Evolutionary conservation across 192 early-diverging fungal species (phyloP), one percentile per base, ranked within the genome.

Genomic region (Coemansia sp.): DNA sequence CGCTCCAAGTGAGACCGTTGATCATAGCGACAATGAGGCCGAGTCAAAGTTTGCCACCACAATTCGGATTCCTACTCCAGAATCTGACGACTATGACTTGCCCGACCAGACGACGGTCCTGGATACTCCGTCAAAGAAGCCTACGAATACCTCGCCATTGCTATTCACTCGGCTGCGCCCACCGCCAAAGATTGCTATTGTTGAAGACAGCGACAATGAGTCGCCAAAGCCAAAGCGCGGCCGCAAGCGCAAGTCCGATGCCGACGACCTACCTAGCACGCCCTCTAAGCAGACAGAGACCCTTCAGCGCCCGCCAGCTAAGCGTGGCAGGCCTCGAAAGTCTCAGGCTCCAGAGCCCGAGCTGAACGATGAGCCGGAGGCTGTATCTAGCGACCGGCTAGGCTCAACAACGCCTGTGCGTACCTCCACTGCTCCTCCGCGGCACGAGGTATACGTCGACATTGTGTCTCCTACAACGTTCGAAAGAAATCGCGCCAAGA

Each of bases 391-490:
- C 9, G 48, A 24, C 11, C 48, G 23, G 24, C 48, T 13, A 51
- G 24, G 21, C 11, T 23, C 48, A 51, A 14, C 24, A 23, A 21
- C 48, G 11, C 48, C 48, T 11, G 48, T 24, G 23, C 48, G 48
- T 24, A 26, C 23, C 14, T 9, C 48, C 23, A 23, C 24, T 14
- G 23, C 5, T 10, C 24, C 48, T 51, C 48, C 42, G 14, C 39
- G 24, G 26, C 16, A 48, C 3, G 61, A 59, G 28, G 64, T 60
- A 3, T 73, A 37, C 36, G 71, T 70, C 10, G 77, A 79, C 14
- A 79, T 79, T 50, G 65, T 64, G 11, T 79, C 77, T 58, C 77
- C 77, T 4, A 73, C 77, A 58, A 73, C 48, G 67, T 79, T 79
- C 21, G 77, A 73, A 39, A 62, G 50, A 20, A 74, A 59, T 61